Conservation (phyloP, 164 flowering plant species). For the Cinnamomum micranthum region DNA sequence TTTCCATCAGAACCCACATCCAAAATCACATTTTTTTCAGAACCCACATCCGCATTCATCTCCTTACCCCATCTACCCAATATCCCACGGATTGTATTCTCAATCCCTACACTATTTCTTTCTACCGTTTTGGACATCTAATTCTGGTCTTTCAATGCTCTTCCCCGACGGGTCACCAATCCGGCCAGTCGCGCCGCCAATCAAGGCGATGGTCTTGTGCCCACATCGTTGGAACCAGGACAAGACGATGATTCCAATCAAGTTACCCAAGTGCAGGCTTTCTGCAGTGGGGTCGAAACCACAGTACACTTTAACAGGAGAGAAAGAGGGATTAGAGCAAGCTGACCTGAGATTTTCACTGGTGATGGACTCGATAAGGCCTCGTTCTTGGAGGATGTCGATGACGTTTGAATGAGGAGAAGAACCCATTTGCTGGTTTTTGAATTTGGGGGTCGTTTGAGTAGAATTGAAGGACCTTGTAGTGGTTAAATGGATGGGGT, state of each 20-base stretch:
- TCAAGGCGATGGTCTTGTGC: conserved; percentile 53
- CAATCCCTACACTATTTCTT: conserved; percentile 46
- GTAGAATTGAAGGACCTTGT: conserved; percentile 8
- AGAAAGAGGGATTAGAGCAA: conserved; percentile 16
- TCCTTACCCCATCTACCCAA: conserved; percentile 17
- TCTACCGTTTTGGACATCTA: conserved; percentile 45
- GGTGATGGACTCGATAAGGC: conserved; percentile 71
- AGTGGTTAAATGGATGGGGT: conserved; percentile 3
- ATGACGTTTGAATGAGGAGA: conserved; percentile 39
- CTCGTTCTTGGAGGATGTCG: conserved; percentile 59
- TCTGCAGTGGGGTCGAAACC: conserved; percentile 92
- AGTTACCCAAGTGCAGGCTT: conserved; percentile 74
- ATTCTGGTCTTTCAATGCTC: conserved; percentile 63
- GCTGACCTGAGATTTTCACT: conserved; percentile 47
- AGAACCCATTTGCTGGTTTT: conserved; percentile 1
- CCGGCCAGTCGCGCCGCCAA: conserved; percentile 83
- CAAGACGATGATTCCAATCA: conserved; percentile 69
- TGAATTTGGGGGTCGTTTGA: conserved; percentile 6
- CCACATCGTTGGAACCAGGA: conserved; percentile 82
- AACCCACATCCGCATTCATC: background rate
- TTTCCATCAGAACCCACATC: background rate
- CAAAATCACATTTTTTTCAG: conserved; percentile 2
- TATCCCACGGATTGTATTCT: conserved; percentile 29
- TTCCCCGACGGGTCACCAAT: conserved; percentile 90
- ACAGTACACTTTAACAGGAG: conserved; percentile 57